Evolutionary conservation across 2,329 filamentous ascomycete genomes (phyloP).

Genomic region (Colletotrichum sp.): DNA sequence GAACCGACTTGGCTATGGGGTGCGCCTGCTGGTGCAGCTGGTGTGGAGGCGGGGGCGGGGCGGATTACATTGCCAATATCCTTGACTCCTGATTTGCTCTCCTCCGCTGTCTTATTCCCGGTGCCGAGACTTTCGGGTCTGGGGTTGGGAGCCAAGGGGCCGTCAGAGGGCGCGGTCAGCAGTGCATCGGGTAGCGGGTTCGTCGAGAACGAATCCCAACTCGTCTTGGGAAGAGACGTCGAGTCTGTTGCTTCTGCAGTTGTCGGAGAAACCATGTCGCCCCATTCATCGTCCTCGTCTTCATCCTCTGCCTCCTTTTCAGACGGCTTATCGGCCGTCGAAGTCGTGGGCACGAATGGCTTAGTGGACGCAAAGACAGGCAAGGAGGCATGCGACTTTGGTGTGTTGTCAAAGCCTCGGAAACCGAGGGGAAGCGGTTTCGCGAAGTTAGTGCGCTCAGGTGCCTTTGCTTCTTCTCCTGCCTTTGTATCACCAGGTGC

Average conservation of each 20-base stretch:
- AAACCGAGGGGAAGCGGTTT: slow-evolving; percentile 7
- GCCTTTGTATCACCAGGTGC: not conserved
- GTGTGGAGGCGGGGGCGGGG: slow-evolving; percentile 15
- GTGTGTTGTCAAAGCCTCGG: slow-evolving; percentile 8
- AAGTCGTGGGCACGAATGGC: not conserved
- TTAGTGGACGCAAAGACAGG: slow-evolving; percentile 4
- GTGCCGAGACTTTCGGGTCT: not conserved
- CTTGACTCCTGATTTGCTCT: slow-evolving; percentile 6
- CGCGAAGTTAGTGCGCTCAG: not conserved
- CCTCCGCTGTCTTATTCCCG: not conserved
- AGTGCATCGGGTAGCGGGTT: slow-evolving; percentile 3
- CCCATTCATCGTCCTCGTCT: slow-evolving; percentile 57
- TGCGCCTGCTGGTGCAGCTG: not conserved
- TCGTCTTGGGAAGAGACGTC: slow-evolving; percentile 10
- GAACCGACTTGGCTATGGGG: slow-evolving; percentile 2
- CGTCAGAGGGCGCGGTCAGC: not conserved
- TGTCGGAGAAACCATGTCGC: slow-evolving; percentile 61
- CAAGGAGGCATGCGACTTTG: slow-evolving; percentile 11
- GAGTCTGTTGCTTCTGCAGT: slow-evolving; percentile 9
- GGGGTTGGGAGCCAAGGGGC: not conserved
- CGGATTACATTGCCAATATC: slow-evolving; percentile 14
- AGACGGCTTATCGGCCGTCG: not conserved
- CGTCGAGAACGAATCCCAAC: slow-evolving; percentile 17
- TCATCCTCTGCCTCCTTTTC: slow-evolving; percentile 14
- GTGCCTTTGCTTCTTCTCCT: not conserved